Percentiles rank a stretch among this genome's conserved stretches.
phyloP scores from a whole-genome alignment of 352 stramenopile genomes.

The Phytophthora constricta region DNA sequence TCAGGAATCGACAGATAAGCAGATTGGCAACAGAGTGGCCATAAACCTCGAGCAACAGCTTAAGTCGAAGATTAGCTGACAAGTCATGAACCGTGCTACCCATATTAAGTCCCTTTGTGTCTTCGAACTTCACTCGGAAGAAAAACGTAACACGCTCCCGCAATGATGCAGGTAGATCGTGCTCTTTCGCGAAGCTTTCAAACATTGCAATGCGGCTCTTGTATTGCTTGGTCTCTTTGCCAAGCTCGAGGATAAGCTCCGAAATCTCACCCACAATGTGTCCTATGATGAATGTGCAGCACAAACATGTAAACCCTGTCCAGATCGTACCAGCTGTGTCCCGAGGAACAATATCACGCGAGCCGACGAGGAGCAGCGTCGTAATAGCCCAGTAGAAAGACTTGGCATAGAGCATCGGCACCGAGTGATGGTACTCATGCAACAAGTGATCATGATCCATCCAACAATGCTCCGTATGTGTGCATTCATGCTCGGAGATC shows the following conservation, averaged over 20 bases:
- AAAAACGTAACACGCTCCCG: conserved; percentile 65
- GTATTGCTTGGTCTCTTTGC: conserved; percentile 69
- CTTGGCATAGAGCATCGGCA: conserved; percentile 61
- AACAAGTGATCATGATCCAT: conserved; percentile 72
- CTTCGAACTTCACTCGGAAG: conserved; percentile 68
- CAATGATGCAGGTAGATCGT: conserved; percentile 54
- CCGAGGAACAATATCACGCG: conserved; percentile 65
- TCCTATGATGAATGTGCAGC: conserved; percentile 76
- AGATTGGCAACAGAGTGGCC: conserved; percentile 53
- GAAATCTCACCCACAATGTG: conserved; percentile 81
- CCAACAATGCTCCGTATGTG: conserved; percentile 59
- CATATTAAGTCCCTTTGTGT: conserved; percentile 67
- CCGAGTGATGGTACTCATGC: conserved; percentile 56
- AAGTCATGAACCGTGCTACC: conserved; percentile 64
- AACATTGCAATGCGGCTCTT: conserved; percentile 66
- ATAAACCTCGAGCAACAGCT: conserved; percentile 78
- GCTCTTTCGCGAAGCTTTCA: conserved; percentile 66
- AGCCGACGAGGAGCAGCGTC: conserved; percentile 71
- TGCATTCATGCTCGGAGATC: conserved; percentile 61
- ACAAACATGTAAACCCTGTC: conserved; percentile 62
- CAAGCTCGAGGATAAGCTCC: conserved; percentile 74
- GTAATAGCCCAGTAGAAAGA: conserved; percentile 80
- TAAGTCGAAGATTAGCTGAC: conserved; percentile 61
- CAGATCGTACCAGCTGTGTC: conserved; percentile 61
- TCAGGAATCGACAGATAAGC: conserved; percentile 57